Evolutionary conservation across 2,329 filamentous ascomycete genomes (phyloP).

Genomic region (Cucurbitaria berberidis): DNA sequence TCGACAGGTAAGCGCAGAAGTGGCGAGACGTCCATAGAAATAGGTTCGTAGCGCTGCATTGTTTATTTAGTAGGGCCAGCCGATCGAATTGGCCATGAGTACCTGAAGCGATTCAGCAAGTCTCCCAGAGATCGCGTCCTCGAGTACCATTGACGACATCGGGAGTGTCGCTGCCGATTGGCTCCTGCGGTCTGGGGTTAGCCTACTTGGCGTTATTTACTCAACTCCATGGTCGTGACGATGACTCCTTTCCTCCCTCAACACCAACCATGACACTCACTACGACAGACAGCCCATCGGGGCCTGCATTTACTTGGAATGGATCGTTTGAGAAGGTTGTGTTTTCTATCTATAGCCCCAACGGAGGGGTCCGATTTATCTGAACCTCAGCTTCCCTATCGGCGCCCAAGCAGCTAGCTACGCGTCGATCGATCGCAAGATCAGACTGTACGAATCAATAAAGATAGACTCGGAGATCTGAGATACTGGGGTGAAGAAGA

Average conservation of each 20-base stretch:
- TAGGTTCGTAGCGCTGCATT: slow-evolving; percentile 17
- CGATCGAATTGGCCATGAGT: background rate
- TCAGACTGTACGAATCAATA: slow-evolving; percentile 8
- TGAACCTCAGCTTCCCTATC: slow-evolving; percentile 46
- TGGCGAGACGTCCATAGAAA: slow-evolving; percentile 28
- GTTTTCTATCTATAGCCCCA: slow-evolving; percentile 58
- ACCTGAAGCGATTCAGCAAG: slow-evolving; percentile 2
- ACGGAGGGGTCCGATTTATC: slow-evolving; percentile 57
- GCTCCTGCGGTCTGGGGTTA: slow-evolving; percentile 20
- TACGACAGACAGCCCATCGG: slow-evolving; percentile 28
- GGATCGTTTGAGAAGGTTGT: slow-evolving; percentile 33
- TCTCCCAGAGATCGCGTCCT: background rate
- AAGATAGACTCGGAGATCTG: slow-evolving; percentile 1
- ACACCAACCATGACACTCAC: slow-evolving; percentile 38
- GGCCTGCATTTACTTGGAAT: slow-evolving; percentile 30
- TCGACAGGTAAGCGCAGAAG: slow-evolving; percentile 52
- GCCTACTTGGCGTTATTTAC: slow-evolving; percentile 25
- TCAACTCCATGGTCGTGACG: slow-evolving; percentile 13
- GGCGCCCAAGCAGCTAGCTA: slow-evolving; percentile 37
- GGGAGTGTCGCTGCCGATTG: slow-evolving; percentile 23
- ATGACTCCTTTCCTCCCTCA: slow-evolving; percentile 35
- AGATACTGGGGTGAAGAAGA: background rate
- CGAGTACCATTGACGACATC: slow-evolving; percentile 19
- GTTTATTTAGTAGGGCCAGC: background rate
- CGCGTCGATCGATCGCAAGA: slow-evolving; percentile 28